Evolutionary conservation across 1,284 basidiomycete genomes (phyloP), one percentile per base, ranked within the genome.

Genomic region (Quambalaria eucalypti): DNA sequence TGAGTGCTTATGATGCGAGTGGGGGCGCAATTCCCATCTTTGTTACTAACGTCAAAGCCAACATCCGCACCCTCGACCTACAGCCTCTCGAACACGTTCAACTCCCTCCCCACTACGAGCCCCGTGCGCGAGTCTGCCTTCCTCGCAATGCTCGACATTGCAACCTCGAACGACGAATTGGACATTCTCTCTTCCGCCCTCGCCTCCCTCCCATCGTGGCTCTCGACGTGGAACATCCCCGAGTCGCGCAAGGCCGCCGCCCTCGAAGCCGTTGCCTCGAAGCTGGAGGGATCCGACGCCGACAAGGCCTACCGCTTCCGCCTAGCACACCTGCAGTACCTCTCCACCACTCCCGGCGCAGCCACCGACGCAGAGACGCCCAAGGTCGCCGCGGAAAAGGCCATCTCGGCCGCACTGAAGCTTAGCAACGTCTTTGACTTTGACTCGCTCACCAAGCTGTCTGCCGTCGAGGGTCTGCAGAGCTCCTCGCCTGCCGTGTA

Each of bases 41-140:
- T n/a, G n/a, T n/a, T n/a, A n/a, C n/a, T n/a, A n/a, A 26, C 26
- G 46, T 29, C 38, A n/a, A 16, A 25, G n/a, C 50, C 16, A 50
- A 7, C 29, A 36, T 23, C 4, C 9, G 14, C 10, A 5, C 42
- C 28, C 44, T 6, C 7, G 8, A 16, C 42, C 29, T 12, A 29
- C 36, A 68, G 69, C 42, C 64, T 75, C 14, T 61, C 69, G 25
- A 75, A 75, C 65, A 57, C 70, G 14, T 75, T 68, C 66, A 75
- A 75, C 62, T 51, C 62, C 28, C 55, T 75, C 25, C 61, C 67
- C 1, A 28, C 66, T 7, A 26, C 50, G 2, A 70, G 70, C 19
- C 29, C 67, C 10, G 42, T 66, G 49, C 73, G 73, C 6, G 55
- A 64, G 29, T 21, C 46, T 25, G 59, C 68, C 23, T 74, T 74